Conservation (phyloP, 2,329 filamentous ascomycete genomes). For the Lachnellula subtilissima region DNA sequence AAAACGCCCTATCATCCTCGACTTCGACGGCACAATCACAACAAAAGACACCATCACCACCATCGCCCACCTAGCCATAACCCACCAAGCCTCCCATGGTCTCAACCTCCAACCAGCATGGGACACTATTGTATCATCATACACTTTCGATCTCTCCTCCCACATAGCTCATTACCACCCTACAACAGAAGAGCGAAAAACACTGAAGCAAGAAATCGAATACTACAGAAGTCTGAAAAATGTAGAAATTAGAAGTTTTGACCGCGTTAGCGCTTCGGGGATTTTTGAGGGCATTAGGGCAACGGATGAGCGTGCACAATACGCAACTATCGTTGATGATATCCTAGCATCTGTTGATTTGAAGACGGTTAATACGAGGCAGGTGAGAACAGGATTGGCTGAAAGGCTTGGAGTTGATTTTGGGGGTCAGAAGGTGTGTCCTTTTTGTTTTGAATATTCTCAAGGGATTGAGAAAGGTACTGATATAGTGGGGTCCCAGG, state of each 20-base stretch:
- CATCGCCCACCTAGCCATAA: constrained; percentile 16
- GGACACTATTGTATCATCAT: constrained; percentile 13
- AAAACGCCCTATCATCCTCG: constrained; percentile 21
- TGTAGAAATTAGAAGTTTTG: constrained; percentile 26
- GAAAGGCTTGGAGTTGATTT: too few species aligned
- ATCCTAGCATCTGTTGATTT: not conserved
- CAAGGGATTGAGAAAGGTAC: too few species aligned
- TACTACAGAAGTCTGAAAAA: constrained; percentile 17
- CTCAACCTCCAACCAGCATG: constrained; percentile 7
- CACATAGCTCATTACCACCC: constrained; percentile 18
- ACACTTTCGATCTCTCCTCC: constrained; percentile 16
- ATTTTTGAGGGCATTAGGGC: constrained; percentile 22
- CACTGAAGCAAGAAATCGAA: constrained; percentile 16
- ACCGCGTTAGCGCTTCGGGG: constrained; percentile 20
- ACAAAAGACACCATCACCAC: constrained; percentile 25
- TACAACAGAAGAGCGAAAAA: constrained; percentile 11
- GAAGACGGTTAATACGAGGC: constrained; percentile 15
- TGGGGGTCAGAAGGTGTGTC: too few species aligned
- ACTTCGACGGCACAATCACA: constrained; percentile 33
- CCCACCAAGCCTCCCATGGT: constrained; percentile 6
- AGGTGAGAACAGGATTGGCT: too few species aligned
- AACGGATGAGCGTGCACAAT: not conserved
- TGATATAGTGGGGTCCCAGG: too few species aligned
- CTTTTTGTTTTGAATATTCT: too few species aligned
- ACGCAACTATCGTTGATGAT: not conserved